A percentile compares a stretch with the other conserved stretches of the same genome.
Evolutionary conservation across 2,329 filamentous ascomycete species (phyloP).

Genomic region (Fusarium sp.): DNA sequence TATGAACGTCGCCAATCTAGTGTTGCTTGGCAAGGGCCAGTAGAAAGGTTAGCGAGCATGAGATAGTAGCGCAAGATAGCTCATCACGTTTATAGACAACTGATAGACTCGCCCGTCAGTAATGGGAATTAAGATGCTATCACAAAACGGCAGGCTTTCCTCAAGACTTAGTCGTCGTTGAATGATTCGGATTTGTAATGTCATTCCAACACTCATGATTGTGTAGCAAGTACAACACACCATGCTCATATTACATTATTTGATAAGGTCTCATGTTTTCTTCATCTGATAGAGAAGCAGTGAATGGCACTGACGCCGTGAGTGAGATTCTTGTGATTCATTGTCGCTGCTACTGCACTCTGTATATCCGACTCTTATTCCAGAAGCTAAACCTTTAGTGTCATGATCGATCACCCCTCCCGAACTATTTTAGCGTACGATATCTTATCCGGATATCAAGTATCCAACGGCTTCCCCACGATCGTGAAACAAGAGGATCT

Average conservation of each 20-base stretch:
- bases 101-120: accelerated
- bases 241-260: background rate
- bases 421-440: background rate
- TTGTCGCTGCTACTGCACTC: too few species aligned
- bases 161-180: too few species aligned
- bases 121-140: background rate
- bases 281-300: too few species aligned
- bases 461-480: background rate
- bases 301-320: accelerated
- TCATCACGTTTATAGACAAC: accelerated
- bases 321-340: too few species aligned
- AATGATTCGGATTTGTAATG: too few species aligned
- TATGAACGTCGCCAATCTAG: constrained; percentile 82
- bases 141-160: too few species aligned
- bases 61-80: background rate
- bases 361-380: too few species aligned
- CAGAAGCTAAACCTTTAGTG: background rate
- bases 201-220: too few species aligned
- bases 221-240: too few species aligned
- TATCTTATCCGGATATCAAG: background rate
- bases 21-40: constrained; percentile 44
- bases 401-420: background rate
- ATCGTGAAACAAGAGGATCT: accelerated
- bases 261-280: accelerated
- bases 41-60: accelerated